Conservation (phyloP, 768 basidiomycete genomes). For the Leccinum variicolor region DNA sequence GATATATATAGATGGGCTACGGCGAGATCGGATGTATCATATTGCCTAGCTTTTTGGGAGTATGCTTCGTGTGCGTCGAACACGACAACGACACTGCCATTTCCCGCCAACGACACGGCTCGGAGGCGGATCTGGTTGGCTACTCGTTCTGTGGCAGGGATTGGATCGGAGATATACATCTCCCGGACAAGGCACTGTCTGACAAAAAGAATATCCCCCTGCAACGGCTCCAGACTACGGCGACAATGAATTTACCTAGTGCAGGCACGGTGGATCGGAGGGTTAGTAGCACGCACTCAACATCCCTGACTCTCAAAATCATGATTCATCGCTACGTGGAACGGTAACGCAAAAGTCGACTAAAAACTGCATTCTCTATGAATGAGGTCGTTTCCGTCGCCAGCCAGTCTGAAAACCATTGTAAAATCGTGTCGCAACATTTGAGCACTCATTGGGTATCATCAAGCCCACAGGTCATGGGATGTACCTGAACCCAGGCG, state of each 20-base stretch:
- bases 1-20: neutral
- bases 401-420: neutral
- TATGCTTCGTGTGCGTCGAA: neutral
- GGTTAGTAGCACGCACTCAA: neutral
- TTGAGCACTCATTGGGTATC: neutral
- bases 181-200: neutral
- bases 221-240: too few species aligned
- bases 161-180: neutral
- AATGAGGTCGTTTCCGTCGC: neutral
- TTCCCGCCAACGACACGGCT: neutral
- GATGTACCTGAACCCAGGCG: conserved; percentile 22
- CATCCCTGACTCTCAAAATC: neutral
- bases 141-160: neutral
- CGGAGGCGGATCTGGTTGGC: neutral
- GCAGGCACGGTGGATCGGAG: neutral
- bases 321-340: neutral
- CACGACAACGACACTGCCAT: neutral
- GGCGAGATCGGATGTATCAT: neutral
- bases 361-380: neutral
- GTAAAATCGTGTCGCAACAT: neutral
- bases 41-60: neutral
- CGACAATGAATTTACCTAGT: neutral
- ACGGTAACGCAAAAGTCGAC: neutral
- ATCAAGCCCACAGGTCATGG: conserved; percentile 3
- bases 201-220: too few species aligned